Evolutionary conservation across 2,329 filamentous ascomycete species (phyloP).

Genomic region (Diplodia mutila): DNA sequence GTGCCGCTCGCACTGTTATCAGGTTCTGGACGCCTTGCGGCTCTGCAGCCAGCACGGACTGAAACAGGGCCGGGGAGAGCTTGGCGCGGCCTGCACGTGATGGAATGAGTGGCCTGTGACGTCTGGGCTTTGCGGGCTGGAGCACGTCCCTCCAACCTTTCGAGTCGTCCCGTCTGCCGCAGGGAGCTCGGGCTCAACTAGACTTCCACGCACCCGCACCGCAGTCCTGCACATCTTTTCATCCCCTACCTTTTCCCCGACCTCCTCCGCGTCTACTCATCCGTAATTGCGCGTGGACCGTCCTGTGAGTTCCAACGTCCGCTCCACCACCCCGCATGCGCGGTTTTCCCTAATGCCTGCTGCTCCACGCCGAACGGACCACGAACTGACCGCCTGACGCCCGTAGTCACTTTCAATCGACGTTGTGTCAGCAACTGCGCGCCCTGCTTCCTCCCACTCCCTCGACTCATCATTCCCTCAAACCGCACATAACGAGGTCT

Average conservation of each 20-base stretch:
- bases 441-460: conserved; percentile 4
- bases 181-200: conserved; percentile 14
- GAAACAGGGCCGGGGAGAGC: conserved; percentile 9
- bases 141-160: conserved; percentile 15
- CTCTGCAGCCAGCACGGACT: conserved; percentile 17
- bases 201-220: neutral
- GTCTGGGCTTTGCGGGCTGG: neutral
- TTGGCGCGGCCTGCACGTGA: conserved; percentile 7
- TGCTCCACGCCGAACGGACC: conserved; percentile 18
- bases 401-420: conserved; percentile 16
- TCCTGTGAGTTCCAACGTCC: neutral
- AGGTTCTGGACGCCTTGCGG: conserved; percentile 19
- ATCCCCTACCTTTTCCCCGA: conserved; percentile 14
- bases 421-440: conserved; percentile 13
- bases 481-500: neutral
- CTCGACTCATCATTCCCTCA: neutral
- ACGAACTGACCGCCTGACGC: conserved; percentile 22
- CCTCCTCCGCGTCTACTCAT: neutral
- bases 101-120: conserved; percentile 9
- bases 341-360: conserved; percentile 14
- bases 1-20: neutral
- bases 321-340: conserved; percentile 14
- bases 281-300: neutral
- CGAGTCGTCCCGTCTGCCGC: conserved; percentile 1
- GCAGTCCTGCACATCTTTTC: conserved; percentile 17